Evolutionary conservation across 2,329 filamentous ascomycete genomes (phyloP), one percentile per base, ranked within the genome.

Genomic region (Thelonectria discophora): DNA sequence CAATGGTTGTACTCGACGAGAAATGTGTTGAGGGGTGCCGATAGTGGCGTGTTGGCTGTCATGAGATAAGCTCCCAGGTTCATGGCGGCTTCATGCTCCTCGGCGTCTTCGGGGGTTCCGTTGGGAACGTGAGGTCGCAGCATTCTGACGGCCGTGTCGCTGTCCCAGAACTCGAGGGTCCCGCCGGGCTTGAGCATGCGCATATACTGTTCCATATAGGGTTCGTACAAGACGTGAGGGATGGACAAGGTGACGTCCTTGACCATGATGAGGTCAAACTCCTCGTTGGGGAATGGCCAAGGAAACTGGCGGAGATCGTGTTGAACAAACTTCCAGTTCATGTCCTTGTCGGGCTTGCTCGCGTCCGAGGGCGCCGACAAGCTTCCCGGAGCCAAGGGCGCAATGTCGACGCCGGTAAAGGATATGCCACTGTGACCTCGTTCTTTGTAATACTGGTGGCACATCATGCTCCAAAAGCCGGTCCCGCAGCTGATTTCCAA

Each of bases 381-480:
- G 55, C 73, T 77, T 32, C 79, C 78, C 8, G 78, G 76, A 4
- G 90, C 88, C 21, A 94, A 76, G 5, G 91, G 89, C 9, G 91
- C 90, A 58, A 97, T 87, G 73, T 97, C 93, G 42, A 97, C 78
- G 1, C 93, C 94, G 0, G 90, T 92, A 73, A 96, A 97, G 5
- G 87, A 86, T 20, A 96, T 88, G 62, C 88, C 84, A 5, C 83
- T 79, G 72, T 90, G 84, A 13, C 92, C 92, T 57, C 86, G 82
- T 50, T 86, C 84, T 58, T 85, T 83, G 73, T 94, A 92, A 77
- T 92, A 90, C 37, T 92, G 87, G 75, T 97, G 90, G 75, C 92
- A 96, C 81, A 93, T 88, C 77, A 91, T 90, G 69, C 91, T 94
- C 94, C 94, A 97, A 74, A 96, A 91, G 21, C 88, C 94, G 18